Percentiles rank a stretch among this genome's conserved stretches.
These are phyloP conservation scores for Aspergillus floridensis DNA, from an alignment of 2,329 filamentous ascomycete species.

Conservation along the genomic window DNA sequence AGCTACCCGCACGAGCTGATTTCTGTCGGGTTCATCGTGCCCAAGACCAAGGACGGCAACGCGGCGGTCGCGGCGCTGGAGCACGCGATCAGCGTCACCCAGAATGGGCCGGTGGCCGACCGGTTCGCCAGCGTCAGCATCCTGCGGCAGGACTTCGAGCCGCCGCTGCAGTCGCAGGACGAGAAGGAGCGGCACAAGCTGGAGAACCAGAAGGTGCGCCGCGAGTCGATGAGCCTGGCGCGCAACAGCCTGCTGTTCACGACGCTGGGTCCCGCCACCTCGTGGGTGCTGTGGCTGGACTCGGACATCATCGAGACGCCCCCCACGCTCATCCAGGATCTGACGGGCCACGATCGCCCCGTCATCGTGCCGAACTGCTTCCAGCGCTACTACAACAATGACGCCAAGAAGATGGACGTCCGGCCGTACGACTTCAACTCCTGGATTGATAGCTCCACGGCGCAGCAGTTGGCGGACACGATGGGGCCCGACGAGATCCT, in stretches of 20 bases:
- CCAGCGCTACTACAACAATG: slow-evolving; percentile 76
- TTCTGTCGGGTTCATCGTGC: slow-evolving; percentile 91
- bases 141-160: slow-evolving; percentile 89
- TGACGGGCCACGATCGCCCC: slow-evolving; percentile 82
- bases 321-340: slow-evolving; percentile 79
- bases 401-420: slow-evolving; percentile 68
- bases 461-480: slow-evolving; percentile 68
- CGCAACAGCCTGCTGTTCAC: slow-evolving; percentile 95
- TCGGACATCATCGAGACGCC: slow-evolving; percentile 89
- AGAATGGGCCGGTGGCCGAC: slow-evolving; percentile 74
- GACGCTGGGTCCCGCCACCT: slow-evolving; percentile 82
- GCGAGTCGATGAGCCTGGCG: slow-evolving; percentile 88
- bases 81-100: slow-evolving; percentile 78
- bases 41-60: slow-evolving; percentile 90
- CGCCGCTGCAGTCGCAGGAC: slow-evolving; percentile 73
- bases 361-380: slow-evolving; percentile 95
- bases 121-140: slow-evolving; percentile 94
- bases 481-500: slow-evolving; percentile 93
- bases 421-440: slow-evolving; percentile 96
- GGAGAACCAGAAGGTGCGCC: slow-evolving; percentile 78
- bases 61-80: slow-evolving; percentile 79
- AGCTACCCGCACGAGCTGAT: slow-evolving; percentile 92
- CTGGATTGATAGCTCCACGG: slow-evolving; percentile 86
- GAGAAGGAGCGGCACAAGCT: slow-evolving; percentile 91
- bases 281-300: slow-evolving; percentile 97